Base-by-base conservation (phyloP, 148 eudicot species). In the Spergularia bocconei region DNA sequence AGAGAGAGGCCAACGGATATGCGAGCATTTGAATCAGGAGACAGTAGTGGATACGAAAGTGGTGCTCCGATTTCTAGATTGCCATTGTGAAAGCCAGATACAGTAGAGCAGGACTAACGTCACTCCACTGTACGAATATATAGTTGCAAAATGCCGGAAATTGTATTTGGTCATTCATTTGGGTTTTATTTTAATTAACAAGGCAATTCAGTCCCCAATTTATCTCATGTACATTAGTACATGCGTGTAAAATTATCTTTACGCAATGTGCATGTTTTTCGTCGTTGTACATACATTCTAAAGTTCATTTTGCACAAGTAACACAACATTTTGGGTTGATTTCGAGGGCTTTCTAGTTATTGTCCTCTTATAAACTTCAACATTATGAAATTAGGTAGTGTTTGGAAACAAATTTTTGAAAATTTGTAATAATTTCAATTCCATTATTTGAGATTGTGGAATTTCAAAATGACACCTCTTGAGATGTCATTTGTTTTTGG, bases 11-110 rank as follows among this genome's bases (percentile, higher is more conserved):
- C 65, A 61, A 67, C 77, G 80, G 92, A 87, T 54, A 88, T 79
- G 59, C 71, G 78, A 38, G 69, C 80, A 29, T 55, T 76, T 67
- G 97, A 89, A 82, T 85, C 97, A 19, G 97, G 93, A 50, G 95
- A 92, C 71, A 90, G 95, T 78, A 88, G 95, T 54, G 97, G 91
- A 38, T 92, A 90, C 53, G 97, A 92, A 71, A 88, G 97, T 71
- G 81, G 86, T 48, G 83, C 79, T 52, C 87, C 84, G 63, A 78
- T 82, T 25, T 83, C 82, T 41, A 83, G 84, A 70, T 80, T 74
- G 66, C 74, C 84, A 48, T 80, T 81, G 83, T 82, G 61, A 77
- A 88, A 78, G 60, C 89, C 81, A 77, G 86, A 82, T 76, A 77
- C 78, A 13, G 88, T 83, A 57, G 87, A 84, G 51, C 81, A 88